Base-by-base conservation (phyloP, 2,329 filamentous ascomycete genomes). In the Botrytis galanthina region DNA sequence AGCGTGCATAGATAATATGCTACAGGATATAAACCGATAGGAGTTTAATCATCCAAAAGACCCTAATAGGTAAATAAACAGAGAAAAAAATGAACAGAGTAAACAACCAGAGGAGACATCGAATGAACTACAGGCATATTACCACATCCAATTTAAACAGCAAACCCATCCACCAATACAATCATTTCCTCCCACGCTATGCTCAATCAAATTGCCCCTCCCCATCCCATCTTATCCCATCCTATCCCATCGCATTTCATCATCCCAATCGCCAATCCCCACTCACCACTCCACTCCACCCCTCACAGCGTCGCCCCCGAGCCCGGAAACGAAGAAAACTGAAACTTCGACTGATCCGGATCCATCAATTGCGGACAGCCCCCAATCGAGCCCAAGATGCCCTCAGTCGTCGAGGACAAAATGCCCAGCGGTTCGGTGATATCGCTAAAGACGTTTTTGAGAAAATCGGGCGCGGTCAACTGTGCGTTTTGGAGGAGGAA, bases 381-480 rank as follows among this genome's bases (percentile, higher is more conserved):
- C 7, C 63, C 63, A 54, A 51, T 54, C 4, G 22, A n/a, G 6
- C 32, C 46, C 35, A 37, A 8, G 39, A 39, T 39, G 14, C 46
- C 22, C 14, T 20, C 8, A 0, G 63, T 66, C 2, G 16, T 39
- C 1, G 20, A 1, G 5, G 22, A n/a, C 46, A 51, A 51, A 4
- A 67, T n/a, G 0, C 35, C 71, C 12, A 83, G 78, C 2, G 76
- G 73, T 14, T 75, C 75, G 10, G 74, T 75, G 39, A 85, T 70
- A 32, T 81, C 80, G 1, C 76, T 75, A 68, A 84, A 82, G 7
- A 86, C 44, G 1, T 81, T 81, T 3, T 80, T 81, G 1, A 86
- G 74, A 0, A 84, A 76, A 77, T 85, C 85, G 4, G 85, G 86
- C 0, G 83, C 79, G 6, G 77, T 81, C 5, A 83, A 82, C 75